phyloP scores from a whole-genome alignment of 345 rosid species.

The Salix exigua region DNA sequence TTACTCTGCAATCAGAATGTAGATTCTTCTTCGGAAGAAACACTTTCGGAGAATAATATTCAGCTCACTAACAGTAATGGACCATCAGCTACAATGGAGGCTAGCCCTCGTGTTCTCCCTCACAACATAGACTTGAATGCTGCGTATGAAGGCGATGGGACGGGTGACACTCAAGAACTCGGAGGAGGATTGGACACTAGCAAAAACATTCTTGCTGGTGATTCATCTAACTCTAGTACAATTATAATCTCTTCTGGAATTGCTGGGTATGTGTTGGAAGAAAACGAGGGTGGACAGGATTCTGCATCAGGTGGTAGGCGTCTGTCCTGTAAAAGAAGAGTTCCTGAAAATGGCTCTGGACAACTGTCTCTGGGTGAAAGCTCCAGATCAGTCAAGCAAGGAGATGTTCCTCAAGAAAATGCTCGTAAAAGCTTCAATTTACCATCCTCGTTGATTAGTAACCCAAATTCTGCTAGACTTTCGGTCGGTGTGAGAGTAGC shows the following conservation, averaged over 20 bases:
- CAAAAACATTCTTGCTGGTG: not conserved
- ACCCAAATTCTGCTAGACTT: not conserved
- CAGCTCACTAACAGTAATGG: not conserved
- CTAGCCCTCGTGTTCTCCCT: not conserved
- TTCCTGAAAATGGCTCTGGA: slow-evolving; percentile 5
- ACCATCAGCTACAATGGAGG: not conserved
- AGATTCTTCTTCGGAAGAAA: not conserved
- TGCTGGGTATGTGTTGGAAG: not conserved
- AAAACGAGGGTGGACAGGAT: not conserved
- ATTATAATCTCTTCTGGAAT: slow-evolving; percentile 9
- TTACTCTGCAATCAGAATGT: not conserved
- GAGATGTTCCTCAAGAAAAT: not conserved
- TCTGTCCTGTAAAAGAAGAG: slow-evolving; percentile 21
- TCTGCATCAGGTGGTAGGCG: not conserved
- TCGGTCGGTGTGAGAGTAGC: not conserved
- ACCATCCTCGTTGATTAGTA: not conserved
- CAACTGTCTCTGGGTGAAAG: not conserved
- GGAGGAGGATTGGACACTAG: not conserved
- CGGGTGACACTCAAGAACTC: not conserved
- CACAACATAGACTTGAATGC: slow-evolving; percentile 10
- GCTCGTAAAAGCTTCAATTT: not conserved
- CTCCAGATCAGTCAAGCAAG: slow-evolving; percentile 8
- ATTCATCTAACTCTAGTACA: not conserved
- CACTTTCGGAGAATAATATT: not conserved
- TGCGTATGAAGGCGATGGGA: not conserved